Evolutionary conservation across 345 rosid genomes (phyloP).

Genomic region (Brassica napus): Da-Ae NC_063452.1:61902501-61903000

Average conservation of each 20-base stretch:
- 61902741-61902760: not conserved
- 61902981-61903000: not conserved
- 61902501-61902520: constrained; percentile 90
- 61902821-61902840: constrained; percentile 10
- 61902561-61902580: constrained; percentile 79
- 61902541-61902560: constrained; percentile 89
- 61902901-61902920: not conserved
- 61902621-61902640: constrained; percentile 78
- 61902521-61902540: constrained; percentile 83
- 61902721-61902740: constrained; percentile 38
- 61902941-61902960: no score
- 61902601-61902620: constrained; percentile 82
- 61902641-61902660: constrained; percentile 86
- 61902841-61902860: not conserved
- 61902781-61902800: constrained; percentile 16
- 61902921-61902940: not conserved
- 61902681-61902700: constrained; percentile 80
- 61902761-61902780: constrained; percentile 1
- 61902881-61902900: constrained; percentile 9
- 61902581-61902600: constrained; percentile 80
- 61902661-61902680: constrained; percentile 90
- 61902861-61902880: constrained; percentile 28
- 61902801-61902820: constrained; percentile 9
- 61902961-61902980: not conserved
- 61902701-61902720: constrained; percentile 73